Percentiles rank a stretch among this genome's conserved stretches.
These are phyloP conservation scores for Plasmodium gonderi DNA, from an alignment of 169 alveolate genomes.

Conservation along the genomic window DNA sequence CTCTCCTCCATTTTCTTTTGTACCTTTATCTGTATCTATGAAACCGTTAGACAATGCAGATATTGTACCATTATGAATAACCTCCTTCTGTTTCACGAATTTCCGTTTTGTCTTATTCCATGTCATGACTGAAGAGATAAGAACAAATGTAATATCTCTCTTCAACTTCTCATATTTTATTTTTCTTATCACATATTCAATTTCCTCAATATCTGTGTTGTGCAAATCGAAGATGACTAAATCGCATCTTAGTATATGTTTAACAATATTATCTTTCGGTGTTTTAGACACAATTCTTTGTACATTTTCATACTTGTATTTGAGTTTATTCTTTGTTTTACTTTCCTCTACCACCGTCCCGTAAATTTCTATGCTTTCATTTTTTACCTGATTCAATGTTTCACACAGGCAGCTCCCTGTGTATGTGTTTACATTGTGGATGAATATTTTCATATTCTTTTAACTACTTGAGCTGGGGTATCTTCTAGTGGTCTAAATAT, in stretches of 20 bases:
- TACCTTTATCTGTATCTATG: neutral
- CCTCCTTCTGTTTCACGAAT: neutral
- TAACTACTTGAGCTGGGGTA: too few relatives aligned
- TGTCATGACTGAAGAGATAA: slow-evolving; percentile 56
- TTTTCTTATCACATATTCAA: slow-evolving; percentile 51
- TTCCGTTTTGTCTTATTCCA: slow-evolving; percentile 57
- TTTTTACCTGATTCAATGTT: neutral
- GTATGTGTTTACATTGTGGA: slow-evolving; percentile 50
- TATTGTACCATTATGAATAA: neutral
- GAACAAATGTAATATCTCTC: slow-evolving; percentile 2
- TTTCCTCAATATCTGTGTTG: slow-evolving; percentile 38
- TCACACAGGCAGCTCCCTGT: slow-evolving; percentile 58
- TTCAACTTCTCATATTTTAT: slow-evolving; percentile 22
- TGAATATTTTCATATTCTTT: slow-evolving; percentile 40
- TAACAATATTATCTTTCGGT: slow-evolving; percentile 23
- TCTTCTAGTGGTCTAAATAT: too few relatives aligned
- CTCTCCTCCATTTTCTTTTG: too few relatives aligned
- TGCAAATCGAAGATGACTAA: slow-evolving; percentile 23
- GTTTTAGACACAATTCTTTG: slow-evolving; percentile 25
- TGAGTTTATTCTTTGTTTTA: neutral
- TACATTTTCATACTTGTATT: slow-evolving; percentile 23
- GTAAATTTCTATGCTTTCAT: slow-evolving; percentile 24
- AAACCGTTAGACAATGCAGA: too few relatives aligned
- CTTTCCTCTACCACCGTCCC: slow-evolving; percentile 16
- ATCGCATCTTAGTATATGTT: slow-evolving; percentile 7